Percentiles rank a stretch among this genome's conserved stretches.
Evolutionary conservation across 2,329 filamentous ascomycete genomes (phyloP).

Genomic region (Fusarium sp.): DNA sequence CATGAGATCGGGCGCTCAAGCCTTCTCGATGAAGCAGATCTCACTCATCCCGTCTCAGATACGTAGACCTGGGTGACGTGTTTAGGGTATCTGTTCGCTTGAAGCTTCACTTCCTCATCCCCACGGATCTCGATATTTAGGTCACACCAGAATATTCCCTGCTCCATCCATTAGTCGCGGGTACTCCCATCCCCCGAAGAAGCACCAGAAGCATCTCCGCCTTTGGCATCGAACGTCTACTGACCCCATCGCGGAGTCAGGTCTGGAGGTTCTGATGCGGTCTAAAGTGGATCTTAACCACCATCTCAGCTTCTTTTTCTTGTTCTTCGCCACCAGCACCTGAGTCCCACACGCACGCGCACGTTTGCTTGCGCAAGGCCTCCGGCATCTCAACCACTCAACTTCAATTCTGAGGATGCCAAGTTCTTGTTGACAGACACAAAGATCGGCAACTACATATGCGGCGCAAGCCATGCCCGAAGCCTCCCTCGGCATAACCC

Average conservation of each 20-base stretch:
- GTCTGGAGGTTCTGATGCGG: constrained; percentile 17
- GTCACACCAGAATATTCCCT: constrained; percentile 14
- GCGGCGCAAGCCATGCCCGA: constrained; percentile 17
- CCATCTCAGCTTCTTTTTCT: constrained; percentile 17
- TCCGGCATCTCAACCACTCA: constrained; percentile 13
- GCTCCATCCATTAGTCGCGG: constrained; percentile 18
- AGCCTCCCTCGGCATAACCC: constrained; percentile 23
- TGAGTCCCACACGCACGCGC: constrained; percentile 16
- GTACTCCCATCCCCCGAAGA: constrained; percentile 22
- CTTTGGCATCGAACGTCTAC: constrained; percentile 18
- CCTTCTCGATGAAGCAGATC: constrained; percentile 1
- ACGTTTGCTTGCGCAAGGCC: constrained; percentile 15
- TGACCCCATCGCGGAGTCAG: constrained; percentile 15
- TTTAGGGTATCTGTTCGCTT: constrained; percentile 1
- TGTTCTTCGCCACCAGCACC: constrained; percentile 22
- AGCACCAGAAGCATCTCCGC: constrained; percentile 25
- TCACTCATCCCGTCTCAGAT: neutral
- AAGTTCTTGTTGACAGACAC: constrained; percentile 13
- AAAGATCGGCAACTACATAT: constrained; percentile 15
- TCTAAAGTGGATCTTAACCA: constrained; percentile 29
- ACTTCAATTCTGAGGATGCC: constrained; percentile 11
- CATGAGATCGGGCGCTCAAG: neutral
- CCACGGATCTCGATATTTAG: constrained; percentile 8
- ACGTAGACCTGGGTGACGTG: neutral
- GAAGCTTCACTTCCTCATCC: constrained; percentile 3